Base-by-base conservation (phyloP, 2,329 filamentous ascomycete genomes). In the Ceratocystis colombiana region DNA sequence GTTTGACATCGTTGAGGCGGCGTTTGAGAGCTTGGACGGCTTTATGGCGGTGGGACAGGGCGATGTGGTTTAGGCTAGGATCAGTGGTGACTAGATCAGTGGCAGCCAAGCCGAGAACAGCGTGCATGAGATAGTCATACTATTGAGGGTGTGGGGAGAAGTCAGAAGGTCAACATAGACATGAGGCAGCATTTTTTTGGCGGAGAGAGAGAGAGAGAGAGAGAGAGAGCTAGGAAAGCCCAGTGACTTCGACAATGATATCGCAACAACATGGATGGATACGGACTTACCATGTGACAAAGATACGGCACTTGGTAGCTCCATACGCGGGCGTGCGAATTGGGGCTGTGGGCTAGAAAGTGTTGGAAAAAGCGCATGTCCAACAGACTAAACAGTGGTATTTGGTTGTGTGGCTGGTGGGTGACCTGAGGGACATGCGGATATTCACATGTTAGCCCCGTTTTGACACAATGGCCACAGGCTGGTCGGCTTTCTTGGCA, bases 321-420 rank as follows among this genome's bases (percentile, higher is more conserved):
- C 87, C 87, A 89, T 15, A 87, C 78, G 6, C 80, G 77, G 69
- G 88, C 84, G 68, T 85, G 84, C 50, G 84, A 85, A n/a, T 33
- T 30, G 53, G 53, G 53, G 17, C 25, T 57, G 20, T 88, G 74
- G 0, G 86, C 85, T 17, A 88, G 74, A 70, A 87, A 88, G 72
- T 88, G 84, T 72, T 88, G 85, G 70, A 88, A 88, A 72, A 87
- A 81, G 46, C 84, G 81, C 84, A 88, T 86, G 70, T 88, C 85
- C 62, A 83, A 80, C 66, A 85, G 70, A 64, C 78, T 84, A 71
- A 86, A 85, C 0, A 84, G 73, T 2, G 81, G 82, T n/a, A 83
- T 78, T 69, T 82, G 81, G 69, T 80, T 75, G 68, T 81, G 79
- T n/a, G 82, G 81, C 80, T 84, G 69, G 66, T 84, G 80, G 17